Evolutionary conservation across 2,329 filamentous ascomycete species (phyloP).

Genomic region (Penicillium oxalicum): DNA sequence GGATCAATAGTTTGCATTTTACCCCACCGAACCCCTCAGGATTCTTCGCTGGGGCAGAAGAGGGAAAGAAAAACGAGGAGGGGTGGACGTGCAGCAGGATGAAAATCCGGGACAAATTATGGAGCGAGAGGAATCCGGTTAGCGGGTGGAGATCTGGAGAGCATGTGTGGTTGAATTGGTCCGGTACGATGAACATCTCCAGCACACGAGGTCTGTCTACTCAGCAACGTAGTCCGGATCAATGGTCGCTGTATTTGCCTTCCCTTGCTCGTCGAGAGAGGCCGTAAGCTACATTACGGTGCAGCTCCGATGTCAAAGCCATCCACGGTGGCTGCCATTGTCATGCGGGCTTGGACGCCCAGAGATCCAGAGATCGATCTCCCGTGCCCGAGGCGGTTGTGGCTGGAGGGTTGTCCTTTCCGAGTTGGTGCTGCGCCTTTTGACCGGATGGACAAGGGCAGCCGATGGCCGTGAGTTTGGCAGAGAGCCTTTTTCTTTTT

Average conservation of each 20-base stretch:
- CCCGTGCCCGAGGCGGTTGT: conserved; percentile 14
- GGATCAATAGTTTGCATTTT: no score
- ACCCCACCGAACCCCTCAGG: neutral
- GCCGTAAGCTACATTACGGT: no score
- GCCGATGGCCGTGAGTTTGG: no score
- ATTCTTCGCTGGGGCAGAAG: neutral
- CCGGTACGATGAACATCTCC: neutral
- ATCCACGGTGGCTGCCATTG: no score
- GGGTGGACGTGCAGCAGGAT: neutral
- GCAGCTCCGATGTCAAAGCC: no score
- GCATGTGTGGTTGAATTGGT: neutral
- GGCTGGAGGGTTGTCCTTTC: conserved; percentile 2
- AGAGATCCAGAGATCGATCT: conserved; percentile 15
- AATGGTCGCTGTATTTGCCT: no score
- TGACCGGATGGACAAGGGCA: neutral
- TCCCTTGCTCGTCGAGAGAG: no score
- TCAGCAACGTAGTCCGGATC: no score
- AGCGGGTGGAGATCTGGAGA: neutral
- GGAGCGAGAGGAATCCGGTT: neutral
- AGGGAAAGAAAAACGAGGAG: neutral
- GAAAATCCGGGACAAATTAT: conserved; percentile 7
- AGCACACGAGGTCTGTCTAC: no score
- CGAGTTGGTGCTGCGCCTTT: neutral
- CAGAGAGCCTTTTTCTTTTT: no score
- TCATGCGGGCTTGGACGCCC: conserved; percentile 1